Percentiles rank a stretch among this genome's conserved stretches.
Conservation (phyloP, 129 eudicot species). For the Helianthus tuberosus region DNA sequence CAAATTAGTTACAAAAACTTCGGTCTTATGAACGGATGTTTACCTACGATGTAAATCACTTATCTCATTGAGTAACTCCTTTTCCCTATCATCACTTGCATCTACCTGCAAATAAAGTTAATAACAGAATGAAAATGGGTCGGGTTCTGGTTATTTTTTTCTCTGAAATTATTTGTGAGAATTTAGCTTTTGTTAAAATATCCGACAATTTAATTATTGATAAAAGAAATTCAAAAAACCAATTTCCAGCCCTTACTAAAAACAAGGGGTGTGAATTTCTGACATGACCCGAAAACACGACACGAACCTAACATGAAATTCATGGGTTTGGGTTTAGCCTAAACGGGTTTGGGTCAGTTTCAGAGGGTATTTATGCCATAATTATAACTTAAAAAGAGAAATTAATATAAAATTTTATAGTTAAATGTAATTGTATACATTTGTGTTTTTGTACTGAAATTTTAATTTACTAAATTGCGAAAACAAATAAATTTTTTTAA, state of each 20-base stretch:
- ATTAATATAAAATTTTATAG: too few relatives aligned
- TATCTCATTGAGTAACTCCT: constrained; percentile 69
- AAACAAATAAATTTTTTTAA: too few relatives aligned
- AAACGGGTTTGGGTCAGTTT: too few relatives aligned
- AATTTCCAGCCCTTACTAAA: background rate
- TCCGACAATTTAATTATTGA: background rate
- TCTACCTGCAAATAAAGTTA: constrained; percentile 52
- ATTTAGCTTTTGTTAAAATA: background rate
- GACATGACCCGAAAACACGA: too few relatives aligned
- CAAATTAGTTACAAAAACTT: background rate
- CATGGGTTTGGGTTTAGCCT: too few relatives aligned
- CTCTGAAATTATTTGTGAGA: background rate
- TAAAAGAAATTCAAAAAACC: background rate
- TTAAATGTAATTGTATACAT: too few relatives aligned
- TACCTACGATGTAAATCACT: constrained; percentile 79
- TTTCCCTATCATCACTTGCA: constrained; percentile 74
- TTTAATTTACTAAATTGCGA: too few relatives aligned
- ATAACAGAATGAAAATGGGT: background rate
- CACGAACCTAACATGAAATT: too few relatives aligned
- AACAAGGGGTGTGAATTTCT: too few relatives aligned
- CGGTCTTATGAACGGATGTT: background rate
- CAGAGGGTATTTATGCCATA: too few relatives aligned
- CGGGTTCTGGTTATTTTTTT: background rate
- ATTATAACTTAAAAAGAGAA: too few relatives aligned
- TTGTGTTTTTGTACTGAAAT: too few relatives aligned